Percentiles rank a stretch among this genome's conserved stretches.
Conservation (phyloP, 768 basidiomycete species). For the Mycena maculata region DNA sequence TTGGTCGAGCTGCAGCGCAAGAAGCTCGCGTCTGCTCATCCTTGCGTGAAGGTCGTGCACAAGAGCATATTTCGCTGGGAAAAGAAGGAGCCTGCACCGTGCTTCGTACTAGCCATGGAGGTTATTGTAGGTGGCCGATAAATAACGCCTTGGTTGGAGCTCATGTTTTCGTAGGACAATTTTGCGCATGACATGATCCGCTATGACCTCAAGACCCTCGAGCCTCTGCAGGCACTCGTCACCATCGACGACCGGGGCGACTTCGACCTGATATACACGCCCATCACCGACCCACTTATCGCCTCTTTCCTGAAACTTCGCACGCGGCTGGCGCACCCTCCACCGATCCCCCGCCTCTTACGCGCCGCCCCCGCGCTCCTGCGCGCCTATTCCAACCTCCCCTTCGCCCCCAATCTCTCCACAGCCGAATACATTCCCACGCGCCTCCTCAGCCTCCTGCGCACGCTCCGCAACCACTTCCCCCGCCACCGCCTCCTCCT, state of each 20-base stretch:
- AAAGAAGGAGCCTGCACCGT: constrained; percentile 79
- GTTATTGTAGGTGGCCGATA: constrained; percentile 76
- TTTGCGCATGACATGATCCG: constrained; percentile 96
- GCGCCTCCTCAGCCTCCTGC: constrained; percentile 85
- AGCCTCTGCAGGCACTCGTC: constrained; percentile 88
- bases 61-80: constrained; percentile 91
- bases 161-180: constrained; percentile 74
- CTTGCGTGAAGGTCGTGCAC: constrained; percentile 76
- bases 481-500: constrained; percentile 94
- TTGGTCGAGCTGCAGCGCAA: constrained; percentile 78
- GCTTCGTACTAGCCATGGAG: constrained; percentile 95
- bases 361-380: constrained; percentile 68
- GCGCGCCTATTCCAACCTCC: constrained; percentile 73
- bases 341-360: constrained; percentile 67
- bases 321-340: constrained; percentile 64
- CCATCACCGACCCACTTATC: constrained; percentile 88
- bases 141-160: not conserved
- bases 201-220: constrained; percentile 82
- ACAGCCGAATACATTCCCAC: constrained; percentile 92
- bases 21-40: constrained; percentile 70
- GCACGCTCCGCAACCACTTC: constrained; percentile 83
- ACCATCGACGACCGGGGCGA: constrained; percentile 84
- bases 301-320: constrained; percentile 80
- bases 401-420: constrained; percentile 67
- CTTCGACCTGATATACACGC: constrained; percentile 85